Evolutionary conservation across 129 eudicot genomes (phyloP).

Genomic region (Tagetes patula): DNA sequence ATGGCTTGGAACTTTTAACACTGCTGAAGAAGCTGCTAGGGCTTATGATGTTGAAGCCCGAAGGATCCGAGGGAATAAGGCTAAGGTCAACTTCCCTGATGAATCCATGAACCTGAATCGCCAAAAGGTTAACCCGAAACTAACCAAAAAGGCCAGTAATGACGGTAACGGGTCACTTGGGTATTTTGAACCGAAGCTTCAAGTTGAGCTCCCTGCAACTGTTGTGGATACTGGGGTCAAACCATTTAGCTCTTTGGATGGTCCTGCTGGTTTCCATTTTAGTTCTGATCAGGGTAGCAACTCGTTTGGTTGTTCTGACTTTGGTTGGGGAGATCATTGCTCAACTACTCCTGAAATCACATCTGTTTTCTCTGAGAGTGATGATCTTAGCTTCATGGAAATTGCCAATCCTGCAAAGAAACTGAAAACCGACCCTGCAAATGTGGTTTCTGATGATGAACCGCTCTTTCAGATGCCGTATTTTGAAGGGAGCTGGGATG

Average conservation of each 20-base stretch:
- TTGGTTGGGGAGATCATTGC: constrained; percentile 72
- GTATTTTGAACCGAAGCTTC: constrained; percentile 62
- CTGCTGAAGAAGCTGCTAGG: constrained; percentile 99
- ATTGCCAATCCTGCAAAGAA: constrained; percentile 50
- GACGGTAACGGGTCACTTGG: constrained; percentile 19
- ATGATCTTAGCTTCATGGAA: constrained; percentile 42
- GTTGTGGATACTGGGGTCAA: constrained; percentile 36
- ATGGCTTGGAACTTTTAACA: constrained; percentile 94
- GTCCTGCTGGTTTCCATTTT: constrained; percentile 36
- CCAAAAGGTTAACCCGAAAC: constrained; percentile 33
- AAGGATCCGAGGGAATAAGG: constrained; percentile 88
- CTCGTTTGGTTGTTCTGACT: constrained; percentile 77
- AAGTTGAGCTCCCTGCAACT: constrained; percentile 23
- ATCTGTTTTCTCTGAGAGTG: constrained; percentile 63
- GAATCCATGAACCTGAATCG: constrained; percentile 37
- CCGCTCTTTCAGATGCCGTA: constrained; percentile 62
- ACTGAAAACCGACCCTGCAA: constrained; percentile 40
- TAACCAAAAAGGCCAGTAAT: constrained; percentile 16
- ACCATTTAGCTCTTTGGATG: constrained; percentile 38
- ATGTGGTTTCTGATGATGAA: constrained; percentile 30
- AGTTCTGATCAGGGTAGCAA: constrained; percentile 87
- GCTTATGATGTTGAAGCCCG: constrained; percentile 94
- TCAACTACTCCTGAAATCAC: constrained; percentile 72
- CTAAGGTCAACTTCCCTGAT: constrained; percentile 89
- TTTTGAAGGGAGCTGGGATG: constrained; percentile 74